Base-by-base conservation (phyloP, 345 rosid genomes). In the Salix purpurea region DNA sequence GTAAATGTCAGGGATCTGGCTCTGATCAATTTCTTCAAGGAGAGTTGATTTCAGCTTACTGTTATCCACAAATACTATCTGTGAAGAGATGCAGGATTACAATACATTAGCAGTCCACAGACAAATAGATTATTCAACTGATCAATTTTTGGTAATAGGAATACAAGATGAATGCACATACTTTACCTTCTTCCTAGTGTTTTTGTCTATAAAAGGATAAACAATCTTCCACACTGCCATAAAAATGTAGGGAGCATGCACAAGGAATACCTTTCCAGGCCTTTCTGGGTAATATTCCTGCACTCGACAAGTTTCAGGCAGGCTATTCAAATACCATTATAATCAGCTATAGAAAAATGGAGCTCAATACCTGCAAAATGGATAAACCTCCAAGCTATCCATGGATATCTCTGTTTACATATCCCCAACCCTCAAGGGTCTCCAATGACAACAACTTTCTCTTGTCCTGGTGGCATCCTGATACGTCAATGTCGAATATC, bases 361-460 rank as follows among this genome's bases (percentile, higher is more conserved):
- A 1, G 40, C 26, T 24, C n/a, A 5, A 26, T 24, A 88, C 90
- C 88, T 85, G 89, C 73, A 88, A 42, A 67, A 86, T 77, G 61
- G 87, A 76, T 14, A 83, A 16, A 70, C 87, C 82, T 8, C 69
- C 85, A 50, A 86, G 79, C 74, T 76, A 83, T 19, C 73, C 91
- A 2, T 81, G 82, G 23, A 88, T 39, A 75, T 88, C 91, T 44
- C 74, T 71, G 76, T 88, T 88, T 21, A 86, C 84, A 77, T 85
- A 88, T 66, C 91, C 87, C 89, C 89, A 88, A 4, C 87, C 88
- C 76, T 80, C 24, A 67, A 88, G 87, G 87, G 69, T 88, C 91
- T 58, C 71, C 89, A 9, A 86, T 88, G 4, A 62, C n/a, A 4
- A 80, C 52, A 50, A 86, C 82, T 70, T 86, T 83, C 73, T 88